Conservation (phyloP, 2,329 filamentous ascomycete genomes). For the Colletotrichum sp. region DNA sequence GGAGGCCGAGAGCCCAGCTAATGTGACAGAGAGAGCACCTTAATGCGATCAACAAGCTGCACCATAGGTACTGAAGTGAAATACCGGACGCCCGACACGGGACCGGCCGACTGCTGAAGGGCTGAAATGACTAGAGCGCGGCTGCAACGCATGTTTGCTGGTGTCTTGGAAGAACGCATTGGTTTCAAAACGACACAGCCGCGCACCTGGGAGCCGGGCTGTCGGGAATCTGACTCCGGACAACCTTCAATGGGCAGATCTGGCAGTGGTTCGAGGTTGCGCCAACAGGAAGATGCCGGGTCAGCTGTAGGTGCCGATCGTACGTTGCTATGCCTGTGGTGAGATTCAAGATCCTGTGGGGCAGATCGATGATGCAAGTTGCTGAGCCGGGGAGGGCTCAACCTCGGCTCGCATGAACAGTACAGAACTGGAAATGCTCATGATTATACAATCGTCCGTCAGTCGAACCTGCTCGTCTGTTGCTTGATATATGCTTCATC, state of each 20-base stretch:
- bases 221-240: not conserved
- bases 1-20: not conserved
- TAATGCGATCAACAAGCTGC: not conserved
- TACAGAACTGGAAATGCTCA: not conserved
- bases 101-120: not conserved
- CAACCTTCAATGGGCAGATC: not conserved
- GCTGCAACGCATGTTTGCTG: not conserved
- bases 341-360: conserved; percentile 4
- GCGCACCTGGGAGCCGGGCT: not conserved
- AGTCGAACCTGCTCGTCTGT: not conserved
- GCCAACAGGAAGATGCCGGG: not conserved
- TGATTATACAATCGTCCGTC: not conserved
- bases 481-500: not conserved
- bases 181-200: not conserved
- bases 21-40: not conserved
- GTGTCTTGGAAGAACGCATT: not conserved
- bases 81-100: not conserved
- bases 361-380: conserved; percentile 1
- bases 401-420: conserved; percentile 7
- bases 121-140: not conserved
- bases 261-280: not conserved
- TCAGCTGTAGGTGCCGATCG: not conserved
- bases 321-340: not conserved
- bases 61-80: not conserved
- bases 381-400: not conserved